These are phyloP conservation scores for Mucor sp. DNA, from an alignment of 371 early-diverging fungal species.

Conservation along the genomic window DNA sequence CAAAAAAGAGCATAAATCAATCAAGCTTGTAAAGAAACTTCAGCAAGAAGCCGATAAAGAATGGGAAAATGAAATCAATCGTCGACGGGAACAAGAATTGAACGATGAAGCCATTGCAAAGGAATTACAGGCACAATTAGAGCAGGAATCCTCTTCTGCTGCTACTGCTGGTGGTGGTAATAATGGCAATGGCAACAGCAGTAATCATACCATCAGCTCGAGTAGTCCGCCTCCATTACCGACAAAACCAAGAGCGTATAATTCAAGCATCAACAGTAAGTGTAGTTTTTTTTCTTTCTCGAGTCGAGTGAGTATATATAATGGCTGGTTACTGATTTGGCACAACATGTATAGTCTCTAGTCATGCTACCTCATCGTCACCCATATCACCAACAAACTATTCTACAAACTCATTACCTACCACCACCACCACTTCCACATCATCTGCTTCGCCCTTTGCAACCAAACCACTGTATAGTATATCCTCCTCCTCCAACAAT, in stretches of 20 bases:
- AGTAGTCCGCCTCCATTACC: constrained; percentile 38
- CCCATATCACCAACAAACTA: background rate
- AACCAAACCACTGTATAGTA: background rate
- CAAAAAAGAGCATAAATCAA: constrained; percentile 27
- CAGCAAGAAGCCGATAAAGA: constrained; percentile 30
- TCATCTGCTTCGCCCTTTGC: background rate
- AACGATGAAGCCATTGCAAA: constrained; percentile 35
- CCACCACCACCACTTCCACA: background rate
- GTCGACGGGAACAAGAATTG: constrained; percentile 23
- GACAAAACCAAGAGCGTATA: constrained; percentile 24
- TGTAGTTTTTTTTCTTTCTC: too few species aligned
- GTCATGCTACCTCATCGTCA: background rate
- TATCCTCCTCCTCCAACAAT: background rate
- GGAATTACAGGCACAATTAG: constrained; percentile 26
- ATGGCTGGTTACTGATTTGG: background rate
- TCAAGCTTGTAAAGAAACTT: constrained; percentile 26
- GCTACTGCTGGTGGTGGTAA: too few species aligned
- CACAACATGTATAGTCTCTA: background rate
- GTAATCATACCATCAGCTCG: background rate
- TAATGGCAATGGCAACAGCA: background rate
- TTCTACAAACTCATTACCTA: background rate
- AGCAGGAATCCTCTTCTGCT: constrained; percentile 4
- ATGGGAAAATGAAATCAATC: constrained; percentile 24
- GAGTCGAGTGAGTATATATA: too few species aligned
- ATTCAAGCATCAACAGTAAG: constrained; percentile 1